Conservation (phyloP, 2,329 filamentous ascomycete species). For the Allantophomopsis cytisporea region DNA sequence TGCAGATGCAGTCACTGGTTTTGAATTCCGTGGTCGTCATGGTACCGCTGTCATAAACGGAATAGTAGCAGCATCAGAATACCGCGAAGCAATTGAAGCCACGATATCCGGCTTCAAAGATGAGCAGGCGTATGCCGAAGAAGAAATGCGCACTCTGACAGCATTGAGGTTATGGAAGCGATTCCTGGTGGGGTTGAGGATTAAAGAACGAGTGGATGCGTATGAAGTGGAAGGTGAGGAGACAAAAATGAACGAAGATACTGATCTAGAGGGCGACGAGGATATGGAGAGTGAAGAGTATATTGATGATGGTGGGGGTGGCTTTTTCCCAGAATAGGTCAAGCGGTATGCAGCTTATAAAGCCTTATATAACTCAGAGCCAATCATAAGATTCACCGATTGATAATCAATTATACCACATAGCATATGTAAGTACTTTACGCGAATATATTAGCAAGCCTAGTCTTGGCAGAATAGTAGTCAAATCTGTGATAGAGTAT, state of each 20-base stretch:
- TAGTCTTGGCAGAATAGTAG: too few relatives aligned
- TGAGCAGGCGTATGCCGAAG: conserved; percentile 47
- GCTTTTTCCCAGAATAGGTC: neutral
- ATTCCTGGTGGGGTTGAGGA: conserved; percentile 61
- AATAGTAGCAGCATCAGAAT: conserved; percentile 60
- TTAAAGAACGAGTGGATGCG: conserved; percentile 15
- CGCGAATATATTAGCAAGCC: too few relatives aligned
- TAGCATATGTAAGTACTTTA: too few relatives aligned
- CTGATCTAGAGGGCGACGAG: neutral
- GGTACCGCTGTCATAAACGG: conserved; percentile 77
- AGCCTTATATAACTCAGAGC: too few relatives aligned
- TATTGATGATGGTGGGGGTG: conserved; percentile 1
- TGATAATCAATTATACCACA: too few relatives aligned
- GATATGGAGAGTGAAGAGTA: conserved; percentile 1
- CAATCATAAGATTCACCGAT: too few relatives aligned
- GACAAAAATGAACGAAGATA: neutral
- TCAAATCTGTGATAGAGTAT: too few relatives aligned
- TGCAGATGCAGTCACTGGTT: conserved; percentile 80
- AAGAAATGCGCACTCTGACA: conserved; percentile 45
- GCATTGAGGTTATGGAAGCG: conserved; percentile 60
- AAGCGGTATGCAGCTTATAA: too few relatives aligned
- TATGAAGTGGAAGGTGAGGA: conserved; percentile 13
- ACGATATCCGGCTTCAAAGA: conserved; percentile 57
- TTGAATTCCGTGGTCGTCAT: conserved; percentile 72
- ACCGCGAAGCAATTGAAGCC: conserved; percentile 56